Percentiles rank a stretch among this genome's conserved stretches.
These are phyloP conservation scores for Monilinia fructicola DNA, from an alignment of 2,329 filamentous ascomycete species.

Conservation along the genomic window DNA sequence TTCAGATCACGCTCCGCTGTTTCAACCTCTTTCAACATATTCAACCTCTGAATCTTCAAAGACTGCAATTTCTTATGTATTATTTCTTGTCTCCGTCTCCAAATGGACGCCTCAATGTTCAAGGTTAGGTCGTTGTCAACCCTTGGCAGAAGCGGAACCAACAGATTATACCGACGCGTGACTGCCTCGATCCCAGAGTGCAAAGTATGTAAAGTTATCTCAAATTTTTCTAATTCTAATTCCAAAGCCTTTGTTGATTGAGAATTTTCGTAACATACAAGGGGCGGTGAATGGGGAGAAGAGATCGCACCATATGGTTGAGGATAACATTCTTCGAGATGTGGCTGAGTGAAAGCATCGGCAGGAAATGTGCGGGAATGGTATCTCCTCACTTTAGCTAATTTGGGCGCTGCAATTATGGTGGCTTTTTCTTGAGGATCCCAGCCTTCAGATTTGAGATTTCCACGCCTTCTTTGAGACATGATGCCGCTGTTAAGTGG, in stretches of 20 bases:
- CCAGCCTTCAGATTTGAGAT: not conserved
- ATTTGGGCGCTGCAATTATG: not conserved
- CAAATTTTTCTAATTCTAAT: not conserved
- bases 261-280: too few relatives aligned
- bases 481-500: too few relatives aligned
- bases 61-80: not conserved
- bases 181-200: not conserved
- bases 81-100: not conserved
- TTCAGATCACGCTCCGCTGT: not conserved
- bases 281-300: not conserved
- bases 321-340: constrained; percentile 2
- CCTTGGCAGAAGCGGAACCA: not conserved
- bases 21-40: not conserved
- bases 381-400: not conserved
- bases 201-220: not conserved
- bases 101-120: too few relatives aligned
- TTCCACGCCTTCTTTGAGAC: not conserved
- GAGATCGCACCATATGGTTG: constrained; percentile 2
- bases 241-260: not conserved
- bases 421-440: not conserved
- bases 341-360: not conserved
- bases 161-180: not conserved
- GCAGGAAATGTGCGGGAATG: constrained; percentile 12
- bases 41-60: not conserved
- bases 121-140: not conserved